Evolutionary conservation across 345 rosid species (phyloP).

Genomic region (Chamaenerion angustifolium): DNA sequence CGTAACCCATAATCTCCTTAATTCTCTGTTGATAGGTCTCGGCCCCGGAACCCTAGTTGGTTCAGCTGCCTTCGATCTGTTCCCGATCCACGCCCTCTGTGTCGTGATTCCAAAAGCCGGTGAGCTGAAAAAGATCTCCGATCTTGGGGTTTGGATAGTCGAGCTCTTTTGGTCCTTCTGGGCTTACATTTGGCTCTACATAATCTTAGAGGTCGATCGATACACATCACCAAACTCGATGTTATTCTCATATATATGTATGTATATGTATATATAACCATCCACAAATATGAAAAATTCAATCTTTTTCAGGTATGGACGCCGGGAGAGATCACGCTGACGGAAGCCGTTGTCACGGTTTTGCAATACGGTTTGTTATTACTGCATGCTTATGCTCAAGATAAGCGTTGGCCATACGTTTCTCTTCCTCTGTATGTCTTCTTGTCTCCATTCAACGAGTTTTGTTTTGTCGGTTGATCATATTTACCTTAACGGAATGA

Average conservation of each 20-base stretch:
- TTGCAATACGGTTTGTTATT: slow-evolving; percentile 64
- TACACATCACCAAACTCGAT: no score
- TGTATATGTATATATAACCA: no score
- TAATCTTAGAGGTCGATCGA: slow-evolving; percentile 50
- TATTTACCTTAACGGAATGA: no score
- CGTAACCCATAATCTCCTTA: no score
- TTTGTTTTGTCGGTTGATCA: no score
- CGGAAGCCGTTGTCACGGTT: slow-evolving; percentile 82
- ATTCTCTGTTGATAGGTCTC: slow-evolving; percentile 38
- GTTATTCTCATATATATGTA: not conserved
- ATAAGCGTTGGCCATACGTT: slow-evolving; percentile 84
- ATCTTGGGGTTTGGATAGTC: slow-evolving; percentile 85
- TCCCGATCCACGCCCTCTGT: slow-evolving; percentile 94
- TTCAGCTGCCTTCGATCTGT: slow-evolving; percentile 96
- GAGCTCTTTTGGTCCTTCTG: slow-evolving; percentile 97
- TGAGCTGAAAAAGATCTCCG: slow-evolving; percentile 84
- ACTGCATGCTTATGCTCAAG: slow-evolving; percentile 79
- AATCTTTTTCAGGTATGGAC: slow-evolving; percentile 64
- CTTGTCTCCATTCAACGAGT: no score
- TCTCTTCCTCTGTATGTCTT: slow-evolving; percentile 72
- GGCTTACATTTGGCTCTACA: slow-evolving; percentile 95
- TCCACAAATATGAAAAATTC: not conserved
- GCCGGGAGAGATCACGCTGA: slow-evolving; percentile 63
- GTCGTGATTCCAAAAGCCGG: slow-evolving; percentile 92
- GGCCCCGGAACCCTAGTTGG: slow-evolving; percentile 99